Evolutionary conservation across 1,284 basidiomycete species (phyloP).

Genomic region (Laetiporus sulphureus): DNA sequence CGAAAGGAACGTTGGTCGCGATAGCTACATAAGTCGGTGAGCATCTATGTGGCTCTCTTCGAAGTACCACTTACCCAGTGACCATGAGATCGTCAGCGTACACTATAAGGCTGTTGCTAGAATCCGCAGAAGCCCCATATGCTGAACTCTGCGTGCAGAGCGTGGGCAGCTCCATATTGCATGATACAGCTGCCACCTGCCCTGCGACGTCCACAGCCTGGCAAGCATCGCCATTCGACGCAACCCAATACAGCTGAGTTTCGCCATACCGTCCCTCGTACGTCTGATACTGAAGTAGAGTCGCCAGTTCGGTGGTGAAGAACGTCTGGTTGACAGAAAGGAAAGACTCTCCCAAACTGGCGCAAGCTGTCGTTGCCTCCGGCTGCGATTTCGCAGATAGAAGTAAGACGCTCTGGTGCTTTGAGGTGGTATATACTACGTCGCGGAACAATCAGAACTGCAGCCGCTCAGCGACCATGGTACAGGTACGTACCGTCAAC

Average conservation of each 20-base stretch:
- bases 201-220: conserved; percentile 19
- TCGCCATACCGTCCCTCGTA: conserved; percentile 16
- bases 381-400: conserved; percentile 13
- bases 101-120: conserved; percentile 17
- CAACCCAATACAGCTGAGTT: conserved; percentile 24
- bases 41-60: background rate
- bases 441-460: background rate
- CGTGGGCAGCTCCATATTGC: conserved; percentile 18
- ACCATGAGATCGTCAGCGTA: conserved; percentile 18
- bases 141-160: conserved; percentile 24
- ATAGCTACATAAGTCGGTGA: conserved; percentile 17
- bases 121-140: conserved; percentile 13
- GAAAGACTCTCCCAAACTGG: conserved; percentile 19
- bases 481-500: conserved; percentile 16
- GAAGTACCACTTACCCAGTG: conserved; percentile 19
- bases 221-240: conserved; percentile 16
- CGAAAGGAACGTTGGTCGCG: conserved; percentile 30
- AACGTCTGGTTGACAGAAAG: conserved; percentile 21
- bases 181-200: conserved; percentile 15
- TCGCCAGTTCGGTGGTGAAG: conserved; percentile 19
- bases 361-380: conserved; percentile 17
- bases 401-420: conserved; percentile 20
- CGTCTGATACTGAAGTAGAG: conserved; percentile 21
- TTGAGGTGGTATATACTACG: conserved; percentile 15
- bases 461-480: background rate